A percentile compares a stretch with the other conserved stretches of the same genome.
Evolutionary conservation across 2,329 filamentous ascomycete genomes (phyloP).

Genomic region (Claviceps quebecensis): DNA sequence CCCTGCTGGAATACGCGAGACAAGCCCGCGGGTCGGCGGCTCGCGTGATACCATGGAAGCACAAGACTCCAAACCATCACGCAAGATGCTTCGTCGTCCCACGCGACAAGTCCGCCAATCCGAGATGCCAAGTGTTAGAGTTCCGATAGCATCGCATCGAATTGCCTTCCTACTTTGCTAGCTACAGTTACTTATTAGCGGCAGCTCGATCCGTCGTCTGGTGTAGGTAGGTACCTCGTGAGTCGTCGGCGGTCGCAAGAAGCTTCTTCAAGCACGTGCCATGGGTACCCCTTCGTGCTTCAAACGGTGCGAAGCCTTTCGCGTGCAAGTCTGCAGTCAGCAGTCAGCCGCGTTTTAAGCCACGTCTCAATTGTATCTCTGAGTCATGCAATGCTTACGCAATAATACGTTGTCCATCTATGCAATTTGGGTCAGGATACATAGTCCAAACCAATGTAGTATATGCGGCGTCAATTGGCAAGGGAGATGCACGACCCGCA

Average conservation of each 20-base stretch:
- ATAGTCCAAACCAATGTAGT: background rate
- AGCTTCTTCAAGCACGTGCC: too few relatives aligned
- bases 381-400: background rate
- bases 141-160: too few relatives aligned
- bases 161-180: too few relatives aligned
- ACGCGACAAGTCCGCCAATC: too few relatives aligned
- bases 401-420: background rate
- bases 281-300: too few relatives aligned
- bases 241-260: too few relatives aligned
- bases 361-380: background rate
- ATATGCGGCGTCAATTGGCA: background rate
- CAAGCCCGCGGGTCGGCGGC: background rate
- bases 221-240: too few relatives aligned
- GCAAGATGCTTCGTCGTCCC: background rate
- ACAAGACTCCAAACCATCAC: background rate
- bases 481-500: background rate
- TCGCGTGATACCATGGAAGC: background rate
- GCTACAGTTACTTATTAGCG: too few relatives aligned
- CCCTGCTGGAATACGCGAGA: too few relatives aligned
- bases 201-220: too few relatives aligned
- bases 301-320: too few relatives aligned
- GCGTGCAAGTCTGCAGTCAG: background rate
- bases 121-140: too few relatives aligned
- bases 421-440: background rate
- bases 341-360: background rate